A percentile compares a stretch with the other conserved stretches of the same genome.
phyloP scores from a whole-genome alignment of 2,329 filamentous ascomycete genomes.

The Diplodia scrobiculata region DNA sequence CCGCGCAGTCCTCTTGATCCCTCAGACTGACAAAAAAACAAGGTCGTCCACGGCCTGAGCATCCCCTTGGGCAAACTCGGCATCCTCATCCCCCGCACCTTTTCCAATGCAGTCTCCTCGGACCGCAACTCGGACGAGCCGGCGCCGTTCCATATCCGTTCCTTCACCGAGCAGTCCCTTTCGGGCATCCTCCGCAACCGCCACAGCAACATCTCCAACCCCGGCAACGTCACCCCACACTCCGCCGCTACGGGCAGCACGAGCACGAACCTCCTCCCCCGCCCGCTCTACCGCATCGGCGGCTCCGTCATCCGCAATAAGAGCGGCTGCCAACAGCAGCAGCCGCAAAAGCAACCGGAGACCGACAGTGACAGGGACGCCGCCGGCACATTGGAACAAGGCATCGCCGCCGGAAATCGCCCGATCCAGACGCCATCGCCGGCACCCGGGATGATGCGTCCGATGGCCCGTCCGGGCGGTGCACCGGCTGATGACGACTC shows the following conservation, averaged over 20 bases:
- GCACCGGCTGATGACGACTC: background rate
- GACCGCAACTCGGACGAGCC: slow-evolving; percentile 34
- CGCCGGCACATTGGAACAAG: background rate
- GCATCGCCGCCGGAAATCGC: background rate
- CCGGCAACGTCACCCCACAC: slow-evolving; percentile 9
- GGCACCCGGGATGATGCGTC: background rate
- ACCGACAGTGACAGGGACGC: background rate
- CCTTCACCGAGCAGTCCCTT: slow-evolving; percentile 33
- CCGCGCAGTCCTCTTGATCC: background rate
- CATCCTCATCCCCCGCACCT: slow-evolving; percentile 63
- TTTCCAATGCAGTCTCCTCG: slow-evolving; percentile 54
- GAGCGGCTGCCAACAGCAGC: background rate
- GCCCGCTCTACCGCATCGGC: slow-evolving; percentile 42
- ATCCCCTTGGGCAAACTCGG: slow-evolving; percentile 73
- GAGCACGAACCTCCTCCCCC: slow-evolving; percentile 35
- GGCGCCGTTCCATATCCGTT: slow-evolving; percentile 39
- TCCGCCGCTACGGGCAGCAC: slow-evolving; percentile 30
- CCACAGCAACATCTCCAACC: slow-evolving; percentile 30
- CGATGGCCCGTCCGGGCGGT: background rate
- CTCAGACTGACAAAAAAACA: no score
- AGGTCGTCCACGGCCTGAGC: slow-evolving; percentile 71
- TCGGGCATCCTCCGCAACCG: slow-evolving; percentile 37
- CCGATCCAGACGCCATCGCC: background rate
- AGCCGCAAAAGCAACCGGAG: background rate
- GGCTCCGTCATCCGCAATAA: slow-evolving; percentile 39